A percentile compares a stretch with the other conserved stretches of the same genome.
Conservation (phyloP, 208 protist genomes). For the Kentomonas sorsogonicus region DNA sequence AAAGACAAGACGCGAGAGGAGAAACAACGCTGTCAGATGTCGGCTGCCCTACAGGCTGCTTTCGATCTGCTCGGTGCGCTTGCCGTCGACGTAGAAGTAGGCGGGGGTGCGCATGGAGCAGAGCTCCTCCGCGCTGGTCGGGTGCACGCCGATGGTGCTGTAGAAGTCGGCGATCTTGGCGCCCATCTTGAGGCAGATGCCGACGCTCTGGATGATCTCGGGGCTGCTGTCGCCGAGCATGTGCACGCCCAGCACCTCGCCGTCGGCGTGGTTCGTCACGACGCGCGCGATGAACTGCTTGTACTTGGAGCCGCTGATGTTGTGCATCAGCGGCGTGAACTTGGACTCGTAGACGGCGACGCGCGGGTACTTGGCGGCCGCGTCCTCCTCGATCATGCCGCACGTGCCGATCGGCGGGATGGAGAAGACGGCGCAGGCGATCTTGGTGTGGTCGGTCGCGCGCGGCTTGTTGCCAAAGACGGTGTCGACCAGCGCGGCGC, state of each 20-base stretch:
- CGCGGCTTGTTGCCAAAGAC: conserved; percentile 73
- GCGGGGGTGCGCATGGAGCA: conserved; percentile 82
- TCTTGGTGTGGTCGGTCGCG: conserved; percentile 73
- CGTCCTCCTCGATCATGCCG: conserved; percentile 82
- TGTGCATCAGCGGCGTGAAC: conserved; percentile 89
- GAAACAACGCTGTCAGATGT: no score
- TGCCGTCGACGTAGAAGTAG: conserved; percentile 75
- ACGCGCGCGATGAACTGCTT: conserved; percentile 86
- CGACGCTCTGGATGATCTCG: conserved; percentile 90
- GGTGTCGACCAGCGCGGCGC: conserved; percentile 69
- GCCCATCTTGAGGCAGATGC: conserved; percentile 82
- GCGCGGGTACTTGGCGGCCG: conserved; percentile 47
- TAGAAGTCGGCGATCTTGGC: conserved; percentile 94
- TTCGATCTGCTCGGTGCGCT: conserved; percentile 61
- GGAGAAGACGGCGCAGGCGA: conserved; percentile 89
- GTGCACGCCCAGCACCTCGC: conserved; percentile 87
- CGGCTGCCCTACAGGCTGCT: conserved; percentile 68
- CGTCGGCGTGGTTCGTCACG: conserved; percentile 68
- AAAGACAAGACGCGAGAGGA: no score
- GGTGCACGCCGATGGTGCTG: conserved; percentile 94
- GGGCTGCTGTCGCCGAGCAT: conserved; percentile 77
- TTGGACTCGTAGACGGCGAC: conserved; percentile 82
- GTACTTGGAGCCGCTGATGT: conserved; percentile 78
- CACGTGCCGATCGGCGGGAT: conserved; percentile 85
- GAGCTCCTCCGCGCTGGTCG: conserved; percentile 93